These are phyloP conservation scores for Claviceps quebecensis DNA, from an alignment of 2,329 filamentous ascomycete species.

Conservation along the genomic window DNA sequence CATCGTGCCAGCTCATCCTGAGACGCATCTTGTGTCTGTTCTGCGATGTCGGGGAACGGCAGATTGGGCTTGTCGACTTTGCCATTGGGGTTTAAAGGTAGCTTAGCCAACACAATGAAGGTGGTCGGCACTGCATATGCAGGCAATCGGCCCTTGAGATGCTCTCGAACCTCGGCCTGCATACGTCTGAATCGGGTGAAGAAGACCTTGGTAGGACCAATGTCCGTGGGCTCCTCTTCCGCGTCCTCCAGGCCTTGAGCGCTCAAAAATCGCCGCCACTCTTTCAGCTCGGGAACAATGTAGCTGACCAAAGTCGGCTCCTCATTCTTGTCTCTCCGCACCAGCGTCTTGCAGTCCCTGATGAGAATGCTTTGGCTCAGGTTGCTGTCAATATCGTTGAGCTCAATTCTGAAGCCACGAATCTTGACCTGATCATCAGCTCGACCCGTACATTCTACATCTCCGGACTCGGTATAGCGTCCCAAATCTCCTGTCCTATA, in stretches of 20 bases:
- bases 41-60: constrained; percentile 64
- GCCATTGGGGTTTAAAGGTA: constrained; percentile 64
- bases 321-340: constrained; percentile 36
- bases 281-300: constrained; percentile 63
- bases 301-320: constrained; percentile 81
- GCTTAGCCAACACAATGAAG: constrained; percentile 23
- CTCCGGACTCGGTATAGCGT: constrained; percentile 52
- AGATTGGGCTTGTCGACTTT: constrained; percentile 68
- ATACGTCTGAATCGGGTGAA: constrained; percentile 31
- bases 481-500: constrained; percentile 85
- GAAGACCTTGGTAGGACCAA: constrained; percentile 28
- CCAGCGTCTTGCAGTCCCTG: constrained; percentile 72
- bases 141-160: constrained; percentile 48
- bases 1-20: constrained; percentile 36
- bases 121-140: constrained; percentile 20
- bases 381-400: constrained; percentile 82
- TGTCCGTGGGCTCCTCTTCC: constrained; percentile 35
- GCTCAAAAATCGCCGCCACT: constrained; percentile 58
- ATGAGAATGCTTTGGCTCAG: constrained; percentile 61
- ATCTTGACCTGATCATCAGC: constrained; percentile 90
- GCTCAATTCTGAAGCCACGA: constrained; percentile 86
- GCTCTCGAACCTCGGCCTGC: constrained; percentile 41
- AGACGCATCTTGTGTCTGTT: constrained; percentile 33
- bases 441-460: constrained; percentile 65
- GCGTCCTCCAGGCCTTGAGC: constrained; percentile 38